Conservation (phyloP, 1,139 yeast genomes). For the Martiniozyma asiatica region DNA sequence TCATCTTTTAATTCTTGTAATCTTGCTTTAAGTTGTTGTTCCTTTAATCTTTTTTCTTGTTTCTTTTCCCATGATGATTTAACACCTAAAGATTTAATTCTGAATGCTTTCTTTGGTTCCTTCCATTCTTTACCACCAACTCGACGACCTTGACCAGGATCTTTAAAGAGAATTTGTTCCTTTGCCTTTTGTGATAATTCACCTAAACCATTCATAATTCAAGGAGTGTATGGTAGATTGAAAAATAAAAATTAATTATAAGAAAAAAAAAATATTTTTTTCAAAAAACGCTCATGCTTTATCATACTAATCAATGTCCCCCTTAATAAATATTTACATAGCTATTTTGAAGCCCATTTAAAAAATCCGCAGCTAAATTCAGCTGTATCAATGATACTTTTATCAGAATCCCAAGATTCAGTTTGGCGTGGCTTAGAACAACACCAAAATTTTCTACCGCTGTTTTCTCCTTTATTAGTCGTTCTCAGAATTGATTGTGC, state of each 20-base stretch:
- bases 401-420: conserved; percentile 13
- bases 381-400: conserved; percentile 2
- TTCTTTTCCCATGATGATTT: conserved; percentile 18
- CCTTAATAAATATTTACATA: too few species aligned
- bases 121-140: conserved; percentile 45
- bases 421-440: conserved; percentile 28
- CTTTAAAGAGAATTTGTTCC: conserved; percentile 9
- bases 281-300: neutral
- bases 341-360: conserved; percentile 26
- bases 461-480: conserved; percentile 31
- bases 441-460: conserved; percentile 51
- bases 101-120: conserved; percentile 34
- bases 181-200: conserved; percentile 2
- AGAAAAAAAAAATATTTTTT: conserved; percentile 3
- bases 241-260: neutral
- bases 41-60: conserved; percentile 19
- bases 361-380: conserved; percentile 23
- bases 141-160: conserved; percentile 31
- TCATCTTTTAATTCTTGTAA: conserved; percentile 50
- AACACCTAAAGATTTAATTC: conserved; percentile 28
- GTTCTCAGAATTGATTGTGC: conserved; percentile 38
- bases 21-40: conserved; percentile 18
- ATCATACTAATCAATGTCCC: neutral
- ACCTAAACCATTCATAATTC: conserved; percentile 2
- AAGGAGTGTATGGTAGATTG: too few species aligned